Evolutionary conservation across 164 flowering plant species (phyloP), one percentile per base, ranked within the genome.

Genomic region (Vitis rupestris): DNA sequence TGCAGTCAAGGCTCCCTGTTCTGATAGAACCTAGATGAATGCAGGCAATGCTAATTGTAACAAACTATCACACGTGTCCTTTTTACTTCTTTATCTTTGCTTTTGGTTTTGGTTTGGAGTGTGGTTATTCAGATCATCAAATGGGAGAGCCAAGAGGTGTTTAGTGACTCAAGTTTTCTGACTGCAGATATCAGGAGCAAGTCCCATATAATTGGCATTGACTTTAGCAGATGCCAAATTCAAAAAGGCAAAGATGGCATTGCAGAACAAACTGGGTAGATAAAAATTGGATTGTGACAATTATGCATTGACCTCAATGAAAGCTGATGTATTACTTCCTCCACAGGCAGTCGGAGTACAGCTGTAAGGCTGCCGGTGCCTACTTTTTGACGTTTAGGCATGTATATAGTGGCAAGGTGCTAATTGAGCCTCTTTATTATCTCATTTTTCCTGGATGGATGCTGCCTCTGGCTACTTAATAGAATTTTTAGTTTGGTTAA

Each of bases 121-220:
- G 12, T 5, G 59, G 10, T 56, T 2, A n/a, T 30, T 27, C 31
- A 16, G 58, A 23, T 29, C 15, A 50, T 56, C 29, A 23, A 19
- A 56, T 51, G 27, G 50, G 50, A 54, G 56, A 23, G 54, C 11
- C 5, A 23, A 66, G 31, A 57, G 23, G 50, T 37, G 31, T 57
- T 4, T 10, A 50, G 17, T 71, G 50, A 64, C 58, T 59, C 50
- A n/a, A 54, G 17, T 10, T 53, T 69, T 59, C 2, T 67, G 19
- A 19, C 50, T 71, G 79, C 82, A 84, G 87, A 74, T 79, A 44
- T 82, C 85, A 27, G 79, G 81, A 74, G 85, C 77, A 61, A 84
- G 85, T 63, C 87, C 87, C 12, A 82, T 84, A 75, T 84, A 72
- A 75, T 60, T 57, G 14, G 61, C 51, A 60, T 54, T 37, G 15